Evolutionary conservation across 768 basidiomycete species (phyloP).

Genomic region (Amanita exitialis): DNA sequence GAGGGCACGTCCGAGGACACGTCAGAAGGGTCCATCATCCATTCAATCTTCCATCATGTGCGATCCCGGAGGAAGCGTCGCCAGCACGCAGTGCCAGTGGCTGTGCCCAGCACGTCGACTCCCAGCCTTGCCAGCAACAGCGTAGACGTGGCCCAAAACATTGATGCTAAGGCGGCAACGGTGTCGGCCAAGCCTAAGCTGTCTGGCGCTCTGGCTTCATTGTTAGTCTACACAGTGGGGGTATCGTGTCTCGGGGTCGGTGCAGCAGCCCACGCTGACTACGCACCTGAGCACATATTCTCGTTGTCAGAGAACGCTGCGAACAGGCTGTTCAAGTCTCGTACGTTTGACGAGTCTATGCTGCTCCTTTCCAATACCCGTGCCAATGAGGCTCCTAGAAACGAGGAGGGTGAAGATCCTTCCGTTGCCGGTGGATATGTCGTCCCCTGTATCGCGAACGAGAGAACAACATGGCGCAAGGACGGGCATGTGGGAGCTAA

Average conservation of each 20-base stretch:
- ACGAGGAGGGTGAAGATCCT: not conserved
- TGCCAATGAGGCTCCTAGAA: not conserved
- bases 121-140: not conserved
- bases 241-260: slow-evolving; percentile 93
- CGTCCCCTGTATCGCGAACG: not conserved
- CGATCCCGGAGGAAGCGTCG: slow-evolving; percentile 11
- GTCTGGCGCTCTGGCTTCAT: slow-evolving; percentile 58
- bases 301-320: slow-evolving; percentile 83
- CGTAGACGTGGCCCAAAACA: not conserved
- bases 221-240: slow-evolving; percentile 95
- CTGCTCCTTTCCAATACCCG: no score
- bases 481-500: slow-evolving; percentile 50
- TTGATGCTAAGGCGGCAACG: not conserved
- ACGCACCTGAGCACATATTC: slow-evolving; percentile 83
- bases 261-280: slow-evolving; percentile 62
- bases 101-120: not conserved
- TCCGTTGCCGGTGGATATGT: not conserved
- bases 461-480: not conserved
- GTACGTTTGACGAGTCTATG: not conserved
- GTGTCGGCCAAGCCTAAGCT: slow-evolving; percentile 47
- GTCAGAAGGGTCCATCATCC: slow-evolving; percentile 22
- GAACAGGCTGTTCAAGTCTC: slow-evolving; percentile 61
- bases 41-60: slow-evolving; percentile 29
- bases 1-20: not conserved
- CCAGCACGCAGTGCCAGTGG: not conserved